These are phyloP conservation scores for Fagopyrum homotropicum DNA, from an alignment of 148 eudicot species.

Conservation along the genomic window DNA sequence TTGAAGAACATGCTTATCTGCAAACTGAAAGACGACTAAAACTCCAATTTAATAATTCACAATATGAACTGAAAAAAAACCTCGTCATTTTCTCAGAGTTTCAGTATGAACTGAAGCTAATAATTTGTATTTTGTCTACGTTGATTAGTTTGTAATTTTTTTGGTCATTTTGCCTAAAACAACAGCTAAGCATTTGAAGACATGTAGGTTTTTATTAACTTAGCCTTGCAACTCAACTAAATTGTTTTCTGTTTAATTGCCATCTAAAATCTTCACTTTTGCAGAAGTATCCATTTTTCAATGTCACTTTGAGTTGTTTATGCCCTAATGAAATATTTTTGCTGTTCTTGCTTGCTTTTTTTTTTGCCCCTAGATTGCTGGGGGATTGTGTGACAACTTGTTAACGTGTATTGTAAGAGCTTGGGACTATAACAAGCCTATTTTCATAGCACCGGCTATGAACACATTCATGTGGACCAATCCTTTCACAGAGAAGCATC, in stretches of 20 bases:
- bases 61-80: too few relatives aligned
- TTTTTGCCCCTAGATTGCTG: slow-evolving; percentile 55
- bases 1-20: too few relatives aligned
- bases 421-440: slow-evolving; percentile 88
- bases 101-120: too few relatives aligned
- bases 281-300: neutral
- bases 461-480: slow-evolving; percentile 95
- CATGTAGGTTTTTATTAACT: neutral
- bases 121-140: too few relatives aligned
- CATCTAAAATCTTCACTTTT: neutral
- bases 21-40: too few relatives aligned
- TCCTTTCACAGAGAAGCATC: slow-evolving; percentile 87
- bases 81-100: too few relatives aligned
- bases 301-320: neutral
- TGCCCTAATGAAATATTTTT: neutral
- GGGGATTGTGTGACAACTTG: slow-evolving; percentile 89
- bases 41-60: too few relatives aligned
- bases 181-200: neutral
- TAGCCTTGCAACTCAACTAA: neutral
- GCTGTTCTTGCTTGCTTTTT: neutral
- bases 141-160: too few relatives aligned
- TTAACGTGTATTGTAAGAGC: slow-evolving; percentile 85
- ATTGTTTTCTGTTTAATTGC: neutral
- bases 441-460: slow-evolving; percentile 94
- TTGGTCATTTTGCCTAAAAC: too few relatives aligned